These are phyloP conservation scores for Letharia columbiana DNA, from an alignment of 495 filamentous ascomycete genomes.

Conservation along the genomic window DNA sequence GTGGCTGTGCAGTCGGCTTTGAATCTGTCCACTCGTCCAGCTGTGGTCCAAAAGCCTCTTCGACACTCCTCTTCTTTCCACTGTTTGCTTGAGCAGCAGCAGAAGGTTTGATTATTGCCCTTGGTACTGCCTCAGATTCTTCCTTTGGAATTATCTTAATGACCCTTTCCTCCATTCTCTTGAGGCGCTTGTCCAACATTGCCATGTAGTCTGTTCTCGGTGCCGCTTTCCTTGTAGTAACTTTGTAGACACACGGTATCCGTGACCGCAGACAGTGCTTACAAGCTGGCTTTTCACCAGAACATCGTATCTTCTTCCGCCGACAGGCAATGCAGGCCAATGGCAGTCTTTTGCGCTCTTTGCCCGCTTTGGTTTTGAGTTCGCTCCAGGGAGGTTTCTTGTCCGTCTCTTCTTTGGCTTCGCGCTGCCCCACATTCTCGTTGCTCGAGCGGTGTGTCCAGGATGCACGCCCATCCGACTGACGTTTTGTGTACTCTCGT, in stretches of 20 bases:
- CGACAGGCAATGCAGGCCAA: slow-evolving; percentile 94
- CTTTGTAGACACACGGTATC: slow-evolving; percentile 98
- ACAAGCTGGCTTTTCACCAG: slow-evolving; percentile 93
- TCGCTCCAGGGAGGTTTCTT: slow-evolving; percentile 78
- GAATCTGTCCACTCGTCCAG: slow-evolving; percentile 73
- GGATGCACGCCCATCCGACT: slow-evolving; percentile 8
- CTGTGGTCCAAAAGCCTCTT: slow-evolving; percentile 79
- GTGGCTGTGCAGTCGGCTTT: slow-evolving; percentile 33
- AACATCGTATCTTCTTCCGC: slow-evolving; percentile 96
- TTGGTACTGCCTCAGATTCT: slow-evolving; percentile 57
- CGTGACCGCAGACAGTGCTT: slow-evolving; percentile 91
- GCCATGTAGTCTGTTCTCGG: slow-evolving; percentile 98
- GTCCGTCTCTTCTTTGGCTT: slow-evolving; percentile 47
- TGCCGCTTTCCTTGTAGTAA: slow-evolving; percentile 89
- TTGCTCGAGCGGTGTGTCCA: slow-evolving; percentile 19
- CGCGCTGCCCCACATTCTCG: slow-evolving; percentile 24
- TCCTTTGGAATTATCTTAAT: slow-evolving; percentile 92
- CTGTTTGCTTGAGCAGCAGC: slow-evolving; percentile 50
- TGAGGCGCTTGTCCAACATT: slow-evolving; percentile 89
- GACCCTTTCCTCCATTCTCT: slow-evolving; percentile 94
- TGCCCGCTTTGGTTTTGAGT: slow-evolving; percentile 95
- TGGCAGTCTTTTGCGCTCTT: slow-evolving; percentile 87
- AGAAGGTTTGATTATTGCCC: slow-evolving; percentile 73
- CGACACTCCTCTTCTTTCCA: slow-evolving; percentile 74
- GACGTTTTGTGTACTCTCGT: slow-evolving; percentile 32